These are phyloP conservation scores for Calocera viscosa DNA, from an alignment of 768 basidiomycete genomes.

Conservation along the genomic window DNA sequence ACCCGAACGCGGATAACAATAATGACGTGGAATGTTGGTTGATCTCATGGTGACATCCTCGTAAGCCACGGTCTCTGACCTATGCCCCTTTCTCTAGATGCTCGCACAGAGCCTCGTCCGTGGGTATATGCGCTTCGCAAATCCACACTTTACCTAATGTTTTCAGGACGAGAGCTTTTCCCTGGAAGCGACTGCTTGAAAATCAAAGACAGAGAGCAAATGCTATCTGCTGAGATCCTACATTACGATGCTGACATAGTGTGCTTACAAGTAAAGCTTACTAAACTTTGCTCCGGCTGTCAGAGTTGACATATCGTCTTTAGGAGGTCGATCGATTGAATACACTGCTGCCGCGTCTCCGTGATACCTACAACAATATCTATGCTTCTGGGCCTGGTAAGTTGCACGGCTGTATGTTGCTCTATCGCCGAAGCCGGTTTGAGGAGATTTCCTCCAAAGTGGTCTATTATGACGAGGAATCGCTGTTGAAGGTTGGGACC, in stretches of 20 bases:
- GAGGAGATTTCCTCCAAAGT: conserved; percentile 34
- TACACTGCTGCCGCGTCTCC: conserved; percentile 54
- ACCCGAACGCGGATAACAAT: conserved; percentile 34
- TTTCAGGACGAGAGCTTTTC: conserved; percentile 56
- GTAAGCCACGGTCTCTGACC: neutral
- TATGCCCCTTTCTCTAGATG: neutral
- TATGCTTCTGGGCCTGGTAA: conserved; percentile 63
- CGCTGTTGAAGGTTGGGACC: conserved; percentile 29
- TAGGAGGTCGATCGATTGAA: conserved; percentile 83
- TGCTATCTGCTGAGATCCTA: conserved; percentile 66
- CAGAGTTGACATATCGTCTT: neutral
- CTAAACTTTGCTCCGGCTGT: neutral
- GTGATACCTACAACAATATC: conserved; percentile 48
- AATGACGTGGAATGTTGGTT: conserved; percentile 78
- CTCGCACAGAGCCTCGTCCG: neutral
- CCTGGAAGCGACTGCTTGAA: conserved; percentile 66
- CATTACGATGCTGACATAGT: conserved; percentile 64
- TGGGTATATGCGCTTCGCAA: neutral
- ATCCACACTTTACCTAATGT: neutral
- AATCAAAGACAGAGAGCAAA: conserved; percentile 54
- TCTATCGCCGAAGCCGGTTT: conserved; percentile 48
- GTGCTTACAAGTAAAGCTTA: conserved; percentile 66
- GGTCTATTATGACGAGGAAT: conserved; percentile 58
- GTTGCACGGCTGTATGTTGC: conserved; percentile 75
- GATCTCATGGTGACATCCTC: conserved; percentile 36